phyloP scores from a whole-genome alignment of 2,329 filamentous ascomycete genomes.

The Epichloe gansuensis region DNA sequence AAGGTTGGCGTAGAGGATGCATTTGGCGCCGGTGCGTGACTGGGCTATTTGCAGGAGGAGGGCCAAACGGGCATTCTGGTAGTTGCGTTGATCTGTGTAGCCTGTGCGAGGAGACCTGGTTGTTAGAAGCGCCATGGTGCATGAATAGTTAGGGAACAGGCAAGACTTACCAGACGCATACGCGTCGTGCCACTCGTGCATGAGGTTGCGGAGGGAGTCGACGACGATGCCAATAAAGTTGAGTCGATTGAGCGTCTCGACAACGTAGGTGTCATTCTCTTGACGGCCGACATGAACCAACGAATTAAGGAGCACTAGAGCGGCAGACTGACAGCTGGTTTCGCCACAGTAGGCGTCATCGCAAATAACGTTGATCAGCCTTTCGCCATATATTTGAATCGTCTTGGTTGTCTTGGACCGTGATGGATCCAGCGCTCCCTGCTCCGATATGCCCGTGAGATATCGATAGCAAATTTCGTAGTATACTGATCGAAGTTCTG shows the following conservation, averaged over 20 bases:
- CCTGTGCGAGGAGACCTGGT: constrained; percentile 16
- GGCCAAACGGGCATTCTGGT: constrained; percentile 59
- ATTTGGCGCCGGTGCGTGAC: constrained; percentile 69
- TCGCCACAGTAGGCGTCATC: constrained; percentile 87
- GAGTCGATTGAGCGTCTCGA: constrained; percentile 67
- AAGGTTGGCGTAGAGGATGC: constrained; percentile 79
- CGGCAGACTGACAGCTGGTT: constrained; percentile 68
- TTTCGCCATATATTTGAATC: constrained; percentile 55
- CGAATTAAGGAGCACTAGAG: constrained; percentile 70
- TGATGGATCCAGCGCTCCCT: constrained; percentile 33
- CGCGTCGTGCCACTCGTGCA: constrained; percentile 54
- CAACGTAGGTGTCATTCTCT: constrained; percentile 59
- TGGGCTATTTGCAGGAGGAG: constrained; percentile 76
- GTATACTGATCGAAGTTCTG: constrained; percentile 67
- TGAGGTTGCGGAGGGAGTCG: constrained; percentile 69
- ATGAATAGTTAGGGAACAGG: not conserved
- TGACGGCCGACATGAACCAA: constrained; percentile 61
- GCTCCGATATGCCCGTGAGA: constrained; percentile 53
- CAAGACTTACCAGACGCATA: constrained; percentile 37
- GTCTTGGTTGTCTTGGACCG: constrained; percentile 57
- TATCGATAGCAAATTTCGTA: constrained; percentile 89
- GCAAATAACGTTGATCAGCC: constrained; percentile 73
- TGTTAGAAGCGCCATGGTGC: too few relatives aligned
- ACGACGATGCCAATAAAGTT: constrained; percentile 89
- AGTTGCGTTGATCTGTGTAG: constrained; percentile 33